A percentile compares a stretch with the other conserved stretches of the same genome.
phyloP scores from a whole-genome alignment of 352 stramenopile species.

The Phytopythium mirpurense region DNA sequence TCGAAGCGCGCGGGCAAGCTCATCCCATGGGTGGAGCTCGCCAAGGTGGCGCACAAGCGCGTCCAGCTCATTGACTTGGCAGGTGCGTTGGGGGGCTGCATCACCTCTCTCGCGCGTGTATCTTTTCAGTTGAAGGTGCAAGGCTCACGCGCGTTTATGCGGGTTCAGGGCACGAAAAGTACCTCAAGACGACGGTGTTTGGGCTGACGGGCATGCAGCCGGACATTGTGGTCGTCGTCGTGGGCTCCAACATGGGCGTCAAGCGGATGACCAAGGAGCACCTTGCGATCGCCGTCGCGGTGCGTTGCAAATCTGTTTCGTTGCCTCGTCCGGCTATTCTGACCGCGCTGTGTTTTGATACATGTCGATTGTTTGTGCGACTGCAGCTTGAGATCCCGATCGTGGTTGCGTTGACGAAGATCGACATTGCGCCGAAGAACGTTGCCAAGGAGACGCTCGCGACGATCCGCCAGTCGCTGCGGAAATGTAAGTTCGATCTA shows the following conservation, averaged over 20 bases:
- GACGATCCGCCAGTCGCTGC: slow-evolving; percentile 83
- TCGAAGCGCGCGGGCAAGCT: slow-evolving; percentile 67
- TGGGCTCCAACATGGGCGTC: slow-evolving; percentile 93
- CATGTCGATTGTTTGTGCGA: slow-evolving; percentile 3
- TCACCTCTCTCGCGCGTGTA: not conserved
- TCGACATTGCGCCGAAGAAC: slow-evolving; percentile 92
- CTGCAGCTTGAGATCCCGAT: slow-evolving; percentile 87
- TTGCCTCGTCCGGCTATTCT: not conserved
- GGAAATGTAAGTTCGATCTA: slow-evolving; percentile 45
- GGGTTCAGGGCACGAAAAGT: slow-evolving; percentile 93
- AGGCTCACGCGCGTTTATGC: not conserved
- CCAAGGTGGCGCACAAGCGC: slow-evolving; percentile 70
- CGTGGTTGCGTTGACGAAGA: slow-evolving; percentile 93
- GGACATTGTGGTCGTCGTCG: slow-evolving; percentile 93
- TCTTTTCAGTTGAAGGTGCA: not conserved
- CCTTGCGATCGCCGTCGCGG: slow-evolving; percentile 88
- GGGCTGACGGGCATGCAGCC: slow-evolving; percentile 96
- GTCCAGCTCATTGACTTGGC: slow-evolving; percentile 87
- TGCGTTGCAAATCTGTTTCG: slow-evolving; percentile 12
- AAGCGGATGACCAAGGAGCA: slow-evolving; percentile 94
- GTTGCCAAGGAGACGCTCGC: slow-evolving; percentile 91
- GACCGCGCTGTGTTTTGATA: not conserved
- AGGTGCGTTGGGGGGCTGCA: slow-evolving; percentile 3
- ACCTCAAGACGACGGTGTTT: slow-evolving; percentile 99
- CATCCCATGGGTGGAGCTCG: slow-evolving; percentile 77